Conservation (phyloP, 768 basidiomycete species). For the Mycena rosella region DNA sequence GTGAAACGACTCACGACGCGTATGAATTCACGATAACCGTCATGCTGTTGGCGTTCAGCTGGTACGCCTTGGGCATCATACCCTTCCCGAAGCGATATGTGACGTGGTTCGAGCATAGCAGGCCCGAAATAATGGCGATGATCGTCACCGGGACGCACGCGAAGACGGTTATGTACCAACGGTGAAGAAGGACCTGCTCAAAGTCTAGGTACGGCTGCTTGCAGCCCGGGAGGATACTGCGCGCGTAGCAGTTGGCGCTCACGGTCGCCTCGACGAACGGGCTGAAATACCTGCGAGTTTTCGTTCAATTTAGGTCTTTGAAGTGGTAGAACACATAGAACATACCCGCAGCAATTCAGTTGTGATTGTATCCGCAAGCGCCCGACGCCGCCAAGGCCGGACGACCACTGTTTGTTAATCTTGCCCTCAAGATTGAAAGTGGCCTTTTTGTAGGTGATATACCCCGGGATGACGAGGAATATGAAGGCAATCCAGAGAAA, state of each 20-base stretch:
- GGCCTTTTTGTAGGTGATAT: constrained; percentile 71
- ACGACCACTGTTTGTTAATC: constrained; percentile 73
- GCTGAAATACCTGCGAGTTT: no score
- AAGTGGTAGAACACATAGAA: no score
- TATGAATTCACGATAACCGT: constrained; percentile 76
- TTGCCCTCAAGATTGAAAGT: constrained; percentile 79
- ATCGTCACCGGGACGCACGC: constrained; percentile 69
- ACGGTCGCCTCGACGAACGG: constrained; percentile 77
- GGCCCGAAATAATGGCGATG: constrained; percentile 61
- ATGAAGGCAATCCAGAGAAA: constrained; percentile 72
- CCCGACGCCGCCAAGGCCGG: constrained; percentile 59
- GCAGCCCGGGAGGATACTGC: constrained; percentile 71
- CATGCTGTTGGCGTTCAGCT: constrained; percentile 68
- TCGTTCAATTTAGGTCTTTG: no score
- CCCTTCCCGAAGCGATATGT: constrained; percentile 81
- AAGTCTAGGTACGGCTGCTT: constrained; percentile 65
- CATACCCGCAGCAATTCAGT: constrained; percentile 73
- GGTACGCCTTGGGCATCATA: constrained; percentile 77
- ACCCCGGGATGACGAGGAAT: constrained; percentile 71
- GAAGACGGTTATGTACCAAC: constrained; percentile 70
- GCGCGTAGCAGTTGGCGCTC: constrained; percentile 70
- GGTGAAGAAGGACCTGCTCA: constrained; percentile 58
- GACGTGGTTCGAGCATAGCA: constrained; percentile 76
- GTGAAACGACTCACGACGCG: constrained; percentile 58
- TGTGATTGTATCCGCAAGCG: constrained; percentile 71